Conservation (phyloP, 192 early-diverging fungal species). For the Backusella macrospora region DNA sequence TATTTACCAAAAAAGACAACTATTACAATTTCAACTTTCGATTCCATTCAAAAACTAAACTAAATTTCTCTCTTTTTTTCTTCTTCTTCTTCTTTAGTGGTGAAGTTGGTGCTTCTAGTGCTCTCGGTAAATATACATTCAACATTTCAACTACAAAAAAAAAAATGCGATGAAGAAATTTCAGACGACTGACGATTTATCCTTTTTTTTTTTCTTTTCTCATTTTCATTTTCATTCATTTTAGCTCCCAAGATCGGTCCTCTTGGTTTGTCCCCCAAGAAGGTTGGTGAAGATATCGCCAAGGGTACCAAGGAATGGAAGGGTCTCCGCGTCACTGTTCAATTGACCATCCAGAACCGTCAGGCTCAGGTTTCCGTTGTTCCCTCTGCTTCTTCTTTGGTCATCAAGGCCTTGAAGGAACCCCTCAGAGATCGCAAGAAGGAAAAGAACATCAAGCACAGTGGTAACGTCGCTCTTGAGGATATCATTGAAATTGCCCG, state of each 20-base stretch:
- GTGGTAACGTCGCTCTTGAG: constrained; percentile 95
- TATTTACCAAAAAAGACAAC: too few relatives aligned
- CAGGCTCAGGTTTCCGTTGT: constrained; percentile 97
- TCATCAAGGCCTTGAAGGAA: constrained; percentile 98
- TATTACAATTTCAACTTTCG: not conserved
- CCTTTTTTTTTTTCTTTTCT: too few relatives aligned
- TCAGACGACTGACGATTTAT: not conserved
- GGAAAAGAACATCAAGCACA: constrained; percentile 99
- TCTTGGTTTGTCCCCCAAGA: constrained; percentile 99
- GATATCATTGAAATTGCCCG: too few relatives aligned
- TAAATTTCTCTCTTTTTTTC: not conserved
- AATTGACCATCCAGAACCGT: constrained; percentile 99
- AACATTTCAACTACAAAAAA: not conserved
- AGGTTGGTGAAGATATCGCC: constrained; percentile 99
- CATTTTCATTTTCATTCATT: not conserved
- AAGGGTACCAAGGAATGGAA: constrained; percentile 99
- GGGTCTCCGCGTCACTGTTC: constrained; percentile 97
- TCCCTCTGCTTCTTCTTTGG: constrained; percentile 93
- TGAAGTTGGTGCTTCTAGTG: constrained; percentile 90
- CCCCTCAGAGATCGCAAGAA: constrained; percentile 97
- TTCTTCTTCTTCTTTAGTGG: constrained; percentile 16
- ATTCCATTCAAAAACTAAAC: not conserved
- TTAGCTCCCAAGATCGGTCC: constrained; percentile 94
- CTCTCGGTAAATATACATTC: constrained; percentile 52
- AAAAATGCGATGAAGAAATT: not conserved